Evolutionary conservation across 805 yeast genomes (phyloP), one percentile per base, ranked within the genome.

Genomic region (Debaryomyces maramus): DNA sequence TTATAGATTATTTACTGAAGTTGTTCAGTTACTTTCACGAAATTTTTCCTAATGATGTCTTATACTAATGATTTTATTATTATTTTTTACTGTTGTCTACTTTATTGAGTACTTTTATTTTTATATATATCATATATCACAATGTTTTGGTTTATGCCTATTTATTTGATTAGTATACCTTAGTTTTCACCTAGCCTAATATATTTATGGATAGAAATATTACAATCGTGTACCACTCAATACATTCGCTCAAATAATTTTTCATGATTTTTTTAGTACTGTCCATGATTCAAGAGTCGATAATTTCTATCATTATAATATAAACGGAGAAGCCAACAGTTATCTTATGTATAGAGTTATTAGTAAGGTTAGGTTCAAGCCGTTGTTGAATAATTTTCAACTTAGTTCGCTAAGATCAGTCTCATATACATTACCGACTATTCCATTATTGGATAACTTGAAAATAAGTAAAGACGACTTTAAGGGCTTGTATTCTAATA

Each of bases 401-500:
- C 11, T 24, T n/a, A 15, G 28, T n/a, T 23, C 36, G 15, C 16
- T 14, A 3, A 34, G 47, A 35, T 42, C 47, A 28, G 53, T 58
- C 21, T 58, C 73, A 6, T 70, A 64, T 52, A 45, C 48, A 6
- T 60, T 70, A 24, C 70, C 73, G 6, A 48, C 55, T 28, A 56
- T 66, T 13, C 46, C 58, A 31, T 44, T 58, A 11, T 51, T 70
- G 34, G 69, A 68, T 22, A 46, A 55, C 3, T 41, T 65, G 23
- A 58, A 54, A 36, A 46, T 59, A 11, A 43, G 56, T 18, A 41
- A 61, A 7, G 48, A 49, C 16, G 61, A 58, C 13, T 66, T 67
- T 43, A 38, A 51, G 23, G 75, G 74, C 1, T 56, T 70, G 32
- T 69, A 56, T 43, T 56, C 67, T 13, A 48, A 57, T 26, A 47